Evolutionary conservation across 768 basidiomycete genomes (phyloP), one percentile per base, ranked within the genome.

Genomic region (Xerocomus spinulosus): DNA sequence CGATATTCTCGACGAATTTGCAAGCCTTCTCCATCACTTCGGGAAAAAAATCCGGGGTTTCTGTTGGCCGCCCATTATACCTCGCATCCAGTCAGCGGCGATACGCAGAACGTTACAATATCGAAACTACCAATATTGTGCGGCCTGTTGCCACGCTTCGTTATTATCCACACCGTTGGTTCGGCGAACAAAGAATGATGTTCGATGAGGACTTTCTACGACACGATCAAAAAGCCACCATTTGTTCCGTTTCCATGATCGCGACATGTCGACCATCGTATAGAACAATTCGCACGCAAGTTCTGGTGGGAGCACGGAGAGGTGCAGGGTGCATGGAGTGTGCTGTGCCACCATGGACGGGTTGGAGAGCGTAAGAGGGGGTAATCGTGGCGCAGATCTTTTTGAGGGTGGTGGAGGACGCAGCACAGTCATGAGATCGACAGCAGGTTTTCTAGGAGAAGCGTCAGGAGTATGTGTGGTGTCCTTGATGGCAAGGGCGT

Each of bases 191-290:
- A 78, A 92, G 66, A 91, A 89, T 1, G 84, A 79, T 2, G 89
- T 87, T n/a, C 80, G 73, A 67, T 92, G 89, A 4, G 89, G 87
- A 55, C 86, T 88, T 66, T 91, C 87, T 2, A 91, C 90, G 13
- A 91, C 51, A 18, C 82, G 74, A 58, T 92, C 87, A 63, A 87
- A 84, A 17, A 92, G 73, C 83, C 83, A 91, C 90, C 89, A 92
- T 56, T 82, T 86, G 51, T 86, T 88, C 42, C 80, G 71, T 52
- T 76, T 69, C 89, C 88, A 92, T 8, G 65, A 57, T 33, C 67
- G 71, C 17, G 87, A 81, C 14, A 73, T 68, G 40, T 81, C 73
- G 13, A 84, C 50, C 85, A 92, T 83, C 0, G 73, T 74, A 53
- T 90, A 82, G 63, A 87, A 92, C 18, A 92, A 70, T 42, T 72